Conservation (phyloP, 2,329 filamentous ascomycete genomes). For the Pestalotiopsis sp. region DNA sequence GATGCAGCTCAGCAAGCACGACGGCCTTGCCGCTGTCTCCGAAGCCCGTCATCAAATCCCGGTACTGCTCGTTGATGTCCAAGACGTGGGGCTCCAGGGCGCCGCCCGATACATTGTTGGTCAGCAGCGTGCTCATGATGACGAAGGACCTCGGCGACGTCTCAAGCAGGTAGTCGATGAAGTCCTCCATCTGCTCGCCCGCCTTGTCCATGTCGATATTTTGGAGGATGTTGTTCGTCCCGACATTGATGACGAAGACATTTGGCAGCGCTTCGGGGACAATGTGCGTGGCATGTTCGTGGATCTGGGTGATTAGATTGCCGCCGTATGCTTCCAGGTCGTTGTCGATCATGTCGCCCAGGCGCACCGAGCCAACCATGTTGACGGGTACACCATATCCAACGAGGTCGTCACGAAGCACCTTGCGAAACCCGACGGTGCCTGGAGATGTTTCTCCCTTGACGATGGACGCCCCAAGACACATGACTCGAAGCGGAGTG, state of each 20-base stretch:
- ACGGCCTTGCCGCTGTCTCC: constrained; percentile 23
- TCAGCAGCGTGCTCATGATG: constrained; percentile 28
- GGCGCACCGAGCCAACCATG: constrained; percentile 32
- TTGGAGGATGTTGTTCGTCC: constrained; percentile 33
- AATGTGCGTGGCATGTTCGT: constrained; percentile 26
- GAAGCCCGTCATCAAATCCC: constrained; percentile 24
- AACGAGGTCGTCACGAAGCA: constrained; percentile 26
- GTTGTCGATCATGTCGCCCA: constrained; percentile 32
- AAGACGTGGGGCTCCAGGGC: constrained; percentile 24
- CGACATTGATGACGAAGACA: constrained; percentile 32
- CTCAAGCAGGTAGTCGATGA: constrained; percentile 29
- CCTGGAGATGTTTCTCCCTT: constrained; percentile 26
- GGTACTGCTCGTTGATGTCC: constrained; percentile 28
- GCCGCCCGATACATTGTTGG: constrained; percentile 23
- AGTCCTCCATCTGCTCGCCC: constrained; percentile 23
- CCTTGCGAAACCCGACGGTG: constrained; percentile 25
- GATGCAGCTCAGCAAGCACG: constrained; percentile 31
- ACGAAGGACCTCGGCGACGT: constrained; percentile 28
- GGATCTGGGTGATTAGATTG: constrained; percentile 27
- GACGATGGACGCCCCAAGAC: constrained; percentile 29
- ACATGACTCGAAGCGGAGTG: constrained; percentile 30
- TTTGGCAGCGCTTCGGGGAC: constrained; percentile 28
- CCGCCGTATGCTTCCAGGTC: constrained; percentile 33
- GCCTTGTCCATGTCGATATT: constrained; percentile 24
- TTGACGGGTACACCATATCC: constrained; percentile 23